Conservation (phyloP, 2,329 filamentous ascomycete species). For the Balansia obtecta region DNA sequence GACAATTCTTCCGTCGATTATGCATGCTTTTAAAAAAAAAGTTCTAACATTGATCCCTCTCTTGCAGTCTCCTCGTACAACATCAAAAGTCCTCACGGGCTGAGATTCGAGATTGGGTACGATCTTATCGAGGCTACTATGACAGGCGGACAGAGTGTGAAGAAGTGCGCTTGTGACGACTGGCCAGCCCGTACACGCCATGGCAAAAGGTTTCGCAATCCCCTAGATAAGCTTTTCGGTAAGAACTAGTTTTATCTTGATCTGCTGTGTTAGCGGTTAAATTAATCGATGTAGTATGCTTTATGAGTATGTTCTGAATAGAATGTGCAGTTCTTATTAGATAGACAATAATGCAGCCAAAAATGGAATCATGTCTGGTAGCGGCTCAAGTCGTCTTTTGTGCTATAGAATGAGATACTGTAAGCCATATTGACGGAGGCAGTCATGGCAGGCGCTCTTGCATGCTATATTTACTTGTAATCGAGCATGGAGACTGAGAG, state of each 20-base stretch:
- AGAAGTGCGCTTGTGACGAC: not conserved
- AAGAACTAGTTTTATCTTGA: not conserved
- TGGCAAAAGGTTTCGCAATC: not conserved
- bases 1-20: not conserved
- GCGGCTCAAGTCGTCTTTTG: too few species aligned
- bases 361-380: too few species aligned
- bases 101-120: conserved; percentile 12
- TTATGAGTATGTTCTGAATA: not conserved
- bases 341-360: too few species aligned
- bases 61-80: conserved; percentile 4
- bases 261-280: too few species aligned
- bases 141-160: conserved; percentile 6
- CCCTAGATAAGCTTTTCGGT: conserved; percentile 1
- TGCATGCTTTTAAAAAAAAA: not conserved
- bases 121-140: conserved; percentile 13
- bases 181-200: conserved; percentile 1
- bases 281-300: not conserved
- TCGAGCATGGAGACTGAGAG: too few species aligned
- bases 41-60: not conserved
- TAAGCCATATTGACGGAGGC: too few species aligned
- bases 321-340: too few species aligned
- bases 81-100: conserved; percentile 12
- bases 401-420: too few species aligned
- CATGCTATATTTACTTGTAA: too few species aligned
- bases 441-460: too few species aligned